A percentile compares a stretch with the other conserved stretches of the same genome.
These are phyloP conservation scores for Galeopsis tetrahit DNA, from an alignment of 257 asterid genomes.

Conservation along the genomic window DNA sequence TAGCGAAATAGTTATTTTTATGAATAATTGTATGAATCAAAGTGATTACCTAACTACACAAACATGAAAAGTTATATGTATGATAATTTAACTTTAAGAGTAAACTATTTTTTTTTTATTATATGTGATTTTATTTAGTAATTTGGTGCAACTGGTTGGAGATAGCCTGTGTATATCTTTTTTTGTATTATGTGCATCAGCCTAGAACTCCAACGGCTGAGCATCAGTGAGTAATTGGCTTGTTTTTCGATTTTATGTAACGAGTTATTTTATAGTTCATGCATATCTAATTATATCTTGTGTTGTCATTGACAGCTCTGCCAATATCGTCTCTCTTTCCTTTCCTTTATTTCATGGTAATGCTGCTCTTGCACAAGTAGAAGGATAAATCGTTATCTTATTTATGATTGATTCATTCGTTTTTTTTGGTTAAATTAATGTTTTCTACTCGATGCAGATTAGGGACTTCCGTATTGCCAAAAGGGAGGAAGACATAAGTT, in stretches of 20 bases:
- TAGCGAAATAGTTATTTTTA: background rate
- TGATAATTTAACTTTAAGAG: background rate
- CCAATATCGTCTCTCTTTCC: constrained; percentile 80
- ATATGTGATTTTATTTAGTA: background rate
- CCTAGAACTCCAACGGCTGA: background rate
- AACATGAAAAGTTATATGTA: background rate
- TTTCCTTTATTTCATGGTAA: constrained; percentile 79
- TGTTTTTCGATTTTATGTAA: constrained; percentile 8
- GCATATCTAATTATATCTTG: constrained; percentile 31
- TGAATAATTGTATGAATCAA: background rate
- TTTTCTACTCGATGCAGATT: constrained; percentile 38
- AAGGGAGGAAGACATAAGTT: constrained; percentile 71
- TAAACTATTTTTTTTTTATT: background rate
- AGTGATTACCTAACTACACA: background rate
- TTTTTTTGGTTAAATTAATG: background rate
- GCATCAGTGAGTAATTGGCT: background rate
- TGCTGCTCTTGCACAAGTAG: constrained; percentile 7
- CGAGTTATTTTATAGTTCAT: background rate
- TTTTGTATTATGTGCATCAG: constrained; percentile 9
- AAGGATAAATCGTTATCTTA: background rate
- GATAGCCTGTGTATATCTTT: background rate
- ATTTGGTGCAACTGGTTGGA: background rate
- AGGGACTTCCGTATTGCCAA: constrained; percentile 60
- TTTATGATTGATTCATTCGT: background rate
- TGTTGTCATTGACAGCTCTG: constrained; percentile 59